phyloP scores from a whole-genome alignment of 257 asterid genomes.

The Prunella vulgaris region DNA sequence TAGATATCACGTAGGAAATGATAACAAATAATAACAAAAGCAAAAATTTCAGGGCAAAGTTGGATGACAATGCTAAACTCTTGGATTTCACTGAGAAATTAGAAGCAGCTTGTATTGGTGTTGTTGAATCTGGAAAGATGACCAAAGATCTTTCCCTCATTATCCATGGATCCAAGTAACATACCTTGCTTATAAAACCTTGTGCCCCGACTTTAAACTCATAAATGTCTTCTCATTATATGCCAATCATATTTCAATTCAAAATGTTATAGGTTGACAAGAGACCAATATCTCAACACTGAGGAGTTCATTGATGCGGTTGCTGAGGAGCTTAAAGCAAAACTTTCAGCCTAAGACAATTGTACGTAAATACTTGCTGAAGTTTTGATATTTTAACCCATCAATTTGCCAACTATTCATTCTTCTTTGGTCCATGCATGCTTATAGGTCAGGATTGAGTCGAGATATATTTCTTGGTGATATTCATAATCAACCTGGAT shows the following conservation, averaged over 20 bases:
- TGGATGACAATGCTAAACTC: conserved; percentile 76
- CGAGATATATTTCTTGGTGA: neutral
- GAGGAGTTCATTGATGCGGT: conserved; percentile 94
- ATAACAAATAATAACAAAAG: neutral
- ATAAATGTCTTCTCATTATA: neutral
- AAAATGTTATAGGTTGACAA: conserved; percentile 49
- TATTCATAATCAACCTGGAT: neutral
- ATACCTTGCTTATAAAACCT: neutral
- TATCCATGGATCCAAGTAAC: conserved; percentile 84
- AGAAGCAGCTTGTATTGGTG: conserved; percentile 88
- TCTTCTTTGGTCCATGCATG: neutral
- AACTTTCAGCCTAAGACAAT: conserved; percentile 46
- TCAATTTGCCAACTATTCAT: neutral
- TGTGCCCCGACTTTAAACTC: neutral
- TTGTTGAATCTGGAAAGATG: conserved; percentile 95
- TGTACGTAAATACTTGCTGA: conserved; percentile 17
- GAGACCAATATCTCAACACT: conserved; percentile 72
- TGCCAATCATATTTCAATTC: neutral
- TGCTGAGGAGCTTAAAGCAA: conserved; percentile 76
- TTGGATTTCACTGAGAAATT: conserved; percentile 86
- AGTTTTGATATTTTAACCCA: neutral
- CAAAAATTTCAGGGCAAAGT: conserved; percentile 59
- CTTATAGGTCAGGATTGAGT: conserved; percentile 19
- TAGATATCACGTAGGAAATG: neutral
- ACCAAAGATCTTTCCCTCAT: conserved; percentile 97